Percentiles rank a stretch among this genome's conserved stretches.
Evolutionary conservation across 2,329 filamentous ascomycete genomes (phyloP).

Genomic region (Microsporum ferrugineum): DNA sequence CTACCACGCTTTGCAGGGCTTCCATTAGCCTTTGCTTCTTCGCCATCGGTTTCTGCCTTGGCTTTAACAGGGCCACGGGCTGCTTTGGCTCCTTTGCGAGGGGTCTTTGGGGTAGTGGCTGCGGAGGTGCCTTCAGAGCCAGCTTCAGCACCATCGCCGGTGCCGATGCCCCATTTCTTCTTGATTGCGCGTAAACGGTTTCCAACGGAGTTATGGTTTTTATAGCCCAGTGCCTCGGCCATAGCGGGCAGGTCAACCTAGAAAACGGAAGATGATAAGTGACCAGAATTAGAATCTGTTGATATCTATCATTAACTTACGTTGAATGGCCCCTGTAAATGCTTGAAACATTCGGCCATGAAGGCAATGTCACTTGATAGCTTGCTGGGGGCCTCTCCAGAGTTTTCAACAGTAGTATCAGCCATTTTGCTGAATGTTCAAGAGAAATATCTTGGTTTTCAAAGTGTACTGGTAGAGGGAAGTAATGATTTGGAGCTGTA

Average conservation of each 20-base stretch:
- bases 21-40: slow-evolving; percentile 5
- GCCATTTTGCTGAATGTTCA: slow-evolving; percentile 8
- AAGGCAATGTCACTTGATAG: slow-evolving; percentile 15
- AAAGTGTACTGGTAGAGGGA: not conserved
- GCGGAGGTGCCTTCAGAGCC: not conserved
- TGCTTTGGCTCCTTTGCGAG: slow-evolving; percentile 16
- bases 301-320: slow-evolving; percentile 4
- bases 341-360: slow-evolving; percentile 21
- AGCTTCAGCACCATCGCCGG: not conserved
- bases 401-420: not conserved
- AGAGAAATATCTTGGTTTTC: not conserved
- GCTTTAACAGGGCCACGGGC: slow-evolving; percentile 16
- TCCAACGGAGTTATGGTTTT: slow-evolving; percentile 19
- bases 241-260: slow-evolving; percentile 22
- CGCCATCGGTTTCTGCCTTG: slow-evolving; percentile 5
- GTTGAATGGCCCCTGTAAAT: slow-evolving; percentile 14
- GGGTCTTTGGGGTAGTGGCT: not conserved
- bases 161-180: slow-evolving; percentile 16
- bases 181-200: slow-evolving; percentile 21
- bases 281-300: not conserved
- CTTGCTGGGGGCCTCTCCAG: not conserved
- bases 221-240: slow-evolving; percentile 19
- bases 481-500: not conserved
- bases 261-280: not conserved
- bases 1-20: slow-evolving; percentile 4